Conservation (phyloP, 2,329 filamentous ascomycete species). For the Hypoxylon sp. region DNA sequence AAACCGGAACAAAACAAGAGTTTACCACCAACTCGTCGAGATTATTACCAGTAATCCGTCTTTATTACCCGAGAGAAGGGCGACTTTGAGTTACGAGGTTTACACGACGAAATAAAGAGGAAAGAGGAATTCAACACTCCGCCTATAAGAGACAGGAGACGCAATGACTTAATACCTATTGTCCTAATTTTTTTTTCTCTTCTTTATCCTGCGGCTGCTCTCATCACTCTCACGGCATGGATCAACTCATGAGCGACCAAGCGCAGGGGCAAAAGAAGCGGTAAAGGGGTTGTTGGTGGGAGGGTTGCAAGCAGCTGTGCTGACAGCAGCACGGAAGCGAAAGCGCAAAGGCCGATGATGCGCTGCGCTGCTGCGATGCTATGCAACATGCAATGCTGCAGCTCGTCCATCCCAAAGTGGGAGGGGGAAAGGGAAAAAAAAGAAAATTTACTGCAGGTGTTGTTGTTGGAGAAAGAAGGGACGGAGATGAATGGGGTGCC, state of each 20-base stretch:
- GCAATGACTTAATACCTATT: constrained; percentile 26
- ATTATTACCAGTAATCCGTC: too few relatives aligned
- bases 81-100: too few relatives aligned
- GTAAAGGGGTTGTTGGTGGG: constrained; percentile 2
- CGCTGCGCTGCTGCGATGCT: constrained; percentile 12
- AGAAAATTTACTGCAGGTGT: background rate
- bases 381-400: constrained; percentile 1
- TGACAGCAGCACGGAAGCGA: constrained; percentile 26
- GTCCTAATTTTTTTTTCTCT: constrained; percentile 9
- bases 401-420: too few relatives aligned
- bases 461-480: constrained; percentile 1
- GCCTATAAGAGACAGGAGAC: too few relatives aligned
- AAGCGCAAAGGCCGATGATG: constrained; percentile 21
- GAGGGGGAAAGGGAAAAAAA: too few relatives aligned
- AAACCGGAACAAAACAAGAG: background rate
- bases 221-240: too few relatives aligned
- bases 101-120: too few relatives aligned
- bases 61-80: too few relatives aligned
- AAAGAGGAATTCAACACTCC: too few relatives aligned
- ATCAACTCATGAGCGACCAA: constrained; percentile 2
- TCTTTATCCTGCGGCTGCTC: background rate
- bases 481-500: too few relatives aligned
- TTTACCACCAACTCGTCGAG: too few relatives aligned
- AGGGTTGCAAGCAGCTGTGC: constrained; percentile 23
- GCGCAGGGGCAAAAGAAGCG: background rate